Evolutionary conservation across 1,139 yeast genomes (phyloP).

Genomic region (Debaryomyces sp.): DNA sequence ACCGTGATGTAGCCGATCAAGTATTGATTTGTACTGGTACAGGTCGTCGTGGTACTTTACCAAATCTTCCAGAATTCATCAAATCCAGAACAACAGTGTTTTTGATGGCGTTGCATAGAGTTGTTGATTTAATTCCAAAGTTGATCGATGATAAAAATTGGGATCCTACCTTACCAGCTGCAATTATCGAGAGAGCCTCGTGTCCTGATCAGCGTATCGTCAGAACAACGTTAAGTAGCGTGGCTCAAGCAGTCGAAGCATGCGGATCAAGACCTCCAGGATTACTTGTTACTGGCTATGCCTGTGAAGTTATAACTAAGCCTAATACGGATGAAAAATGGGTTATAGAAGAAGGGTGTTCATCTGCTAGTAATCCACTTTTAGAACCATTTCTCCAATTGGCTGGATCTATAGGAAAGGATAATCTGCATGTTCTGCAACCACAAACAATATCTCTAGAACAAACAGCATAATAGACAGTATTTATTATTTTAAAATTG

Average conservation of each 20-base stretch:
- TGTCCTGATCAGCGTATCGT: conserved; percentile 92
- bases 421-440: neutral
- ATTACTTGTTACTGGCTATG: conserved; percentile 76
- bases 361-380: neutral
- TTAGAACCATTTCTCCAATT: conserved; percentile 8
- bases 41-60: conserved; percentile 84
- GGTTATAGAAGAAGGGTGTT: conserved; percentile 63
- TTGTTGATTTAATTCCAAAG: conserved; percentile 64
- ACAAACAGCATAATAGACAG: neutral
- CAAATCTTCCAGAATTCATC: conserved; percentile 75
- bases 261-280: conserved; percentile 96
- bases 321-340: conserved; percentile 33
- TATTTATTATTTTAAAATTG: neutral
- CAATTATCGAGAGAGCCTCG: conserved; percentile 87
- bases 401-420: neutral
- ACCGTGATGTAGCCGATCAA: conserved; percentile 90
- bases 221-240: conserved; percentile 66
- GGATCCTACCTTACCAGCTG: conserved; percentile 76
- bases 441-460: neutral
- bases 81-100: conserved; percentile 79
- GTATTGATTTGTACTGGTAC: conserved; percentile 94
- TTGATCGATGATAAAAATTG: conserved; percentile 59
- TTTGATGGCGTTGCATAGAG: conserved; percentile 87
- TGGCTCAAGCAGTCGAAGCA: conserved; percentile 74
- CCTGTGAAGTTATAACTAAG: conserved; percentile 62